Conservation (phyloP, 1,284 basidiomycete genomes). For the Cerioporus squamosus region DNA sequence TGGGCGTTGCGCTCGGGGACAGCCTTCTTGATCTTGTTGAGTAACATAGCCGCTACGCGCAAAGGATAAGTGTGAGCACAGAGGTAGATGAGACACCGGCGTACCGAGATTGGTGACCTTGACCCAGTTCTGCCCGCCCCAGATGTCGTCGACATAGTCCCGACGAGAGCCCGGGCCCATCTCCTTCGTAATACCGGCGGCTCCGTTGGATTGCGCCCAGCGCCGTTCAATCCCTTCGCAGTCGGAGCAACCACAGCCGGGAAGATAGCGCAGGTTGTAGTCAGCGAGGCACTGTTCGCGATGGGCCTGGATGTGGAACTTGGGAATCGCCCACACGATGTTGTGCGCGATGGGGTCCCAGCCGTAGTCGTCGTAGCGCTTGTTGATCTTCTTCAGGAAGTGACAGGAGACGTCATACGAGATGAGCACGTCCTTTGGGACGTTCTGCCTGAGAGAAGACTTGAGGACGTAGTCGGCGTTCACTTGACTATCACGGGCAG, state of each 20-base stretch:
- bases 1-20: neutral
- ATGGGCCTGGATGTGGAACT: constrained; percentile 7
- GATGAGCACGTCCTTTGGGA: neutral
- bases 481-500: constrained; percentile 3
- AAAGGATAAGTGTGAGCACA: no score
- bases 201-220: constrained; percentile 4
- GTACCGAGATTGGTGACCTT: constrained; percentile 4
- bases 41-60: neutral
- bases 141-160: constrained; percentile 11
- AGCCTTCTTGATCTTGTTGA: neutral
- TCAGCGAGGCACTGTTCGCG: constrained; percentile 1
- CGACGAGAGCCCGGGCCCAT: constrained; percentile 12
- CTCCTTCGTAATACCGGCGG: constrained; percentile 7
- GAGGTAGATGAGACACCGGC: no score
- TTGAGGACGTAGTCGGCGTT: constrained; percentile 26
- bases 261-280: constrained; percentile 3
- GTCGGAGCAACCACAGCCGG: neutral
- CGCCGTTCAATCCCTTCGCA: constrained; percentile 6
- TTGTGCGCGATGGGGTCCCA: neutral
- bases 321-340: neutral
- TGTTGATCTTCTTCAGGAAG: no score
- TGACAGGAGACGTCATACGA: constrained; percentile 10
- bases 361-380: neutral
- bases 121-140: constrained; percentile 3
- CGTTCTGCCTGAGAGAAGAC: constrained; percentile 3